Base-by-base conservation (phyloP, 1,284 basidiomycete species). In the Cryptococcus amylolentus region DNA sequence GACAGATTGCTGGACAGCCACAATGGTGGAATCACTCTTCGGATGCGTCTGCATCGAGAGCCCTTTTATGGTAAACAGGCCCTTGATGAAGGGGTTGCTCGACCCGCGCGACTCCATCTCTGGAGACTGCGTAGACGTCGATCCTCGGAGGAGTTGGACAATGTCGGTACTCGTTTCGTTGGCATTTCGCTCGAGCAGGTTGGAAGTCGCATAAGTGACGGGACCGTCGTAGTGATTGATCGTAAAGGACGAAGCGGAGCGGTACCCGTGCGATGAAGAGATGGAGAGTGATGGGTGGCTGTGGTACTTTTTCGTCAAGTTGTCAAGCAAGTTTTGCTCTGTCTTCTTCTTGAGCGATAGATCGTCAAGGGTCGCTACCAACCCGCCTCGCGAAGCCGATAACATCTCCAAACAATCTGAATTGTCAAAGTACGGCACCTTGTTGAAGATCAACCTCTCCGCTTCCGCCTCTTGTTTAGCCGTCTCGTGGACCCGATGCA, bases 311-410 rank as follows among this genome's bases (percentile, higher is more conserved):
- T 97, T 97, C 53, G 84, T 81, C 71, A 98, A 92, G 0, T 93
- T 90, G 64, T 97, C 91, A 16, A 95, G 85, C 91, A 98, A 96
- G 4, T 88, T 91, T 56, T 87, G 83, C 68, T 97, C 91, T 7
- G 87, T 92, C 84, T 94, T 95, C 79, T 92, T 93, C 42, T 89
- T 83, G 16, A 88, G 83, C 10, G 92, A 88, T 76, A 97, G 92
- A 71, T 98, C 95, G 72, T 98, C 94, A 86, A 98, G 91, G 76
- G 98, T 98, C 71, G 95, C 91, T 52, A 97, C 86, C 35, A 98
- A 81, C 4, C 96, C 95, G 14, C 91, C 91, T 2, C 91, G 93
- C 63, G 83, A 82, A 72, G 92, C 88, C 68, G 91, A 88, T 44
- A 98, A 79, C 47, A 99, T 81, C 12, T 90, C 86, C 37, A 98